Base-by-base conservation (phyloP, 1,139 yeast species). In the Candida tropicalis region DNA sequence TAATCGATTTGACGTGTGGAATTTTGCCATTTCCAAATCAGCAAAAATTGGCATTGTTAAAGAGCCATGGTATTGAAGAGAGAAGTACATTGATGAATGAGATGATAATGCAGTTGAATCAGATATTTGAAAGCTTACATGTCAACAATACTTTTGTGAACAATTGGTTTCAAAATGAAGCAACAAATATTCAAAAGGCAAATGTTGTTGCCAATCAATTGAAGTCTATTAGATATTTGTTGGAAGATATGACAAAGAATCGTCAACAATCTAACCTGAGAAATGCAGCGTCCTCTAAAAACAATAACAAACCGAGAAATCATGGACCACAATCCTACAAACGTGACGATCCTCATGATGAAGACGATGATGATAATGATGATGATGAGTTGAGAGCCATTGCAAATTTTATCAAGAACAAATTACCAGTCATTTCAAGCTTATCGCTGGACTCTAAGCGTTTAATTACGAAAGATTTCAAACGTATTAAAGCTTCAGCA, bases 201-300 rank as follows among this genome's bases (percentile, higher is more conserved):
- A 69, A 71, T 55, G 76, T 84, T 33, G 80, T 83, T 24, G 80
- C 87, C 2, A 76, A 71, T 46, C 88, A 84, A 53, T 63, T 84
- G 50, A 78, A 78, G 49, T 73, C 82, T 3, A 73, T 84, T 41
- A 71, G 84, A 48, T 56, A 69, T 31, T 72, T 81, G 16, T 67
- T 84, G 42, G 86, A 81, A 47, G 75, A 77, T 11, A 67, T 81
- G 59, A 71, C 79, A 22, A 66, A 55, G 38, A 50, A 40, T 25
- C 48, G 31, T 39, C 47, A 22, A 24, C 43, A 4, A 17, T 38
- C 20, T 16, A 41, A 35, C 20, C 41, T n/a, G 23, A 38, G 38
- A 34, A 37, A 16, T 10, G 4, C 20, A 8, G 22, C 12, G 8
- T 8, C 34, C 34, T 2, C 8, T 4, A 9, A 9, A 5, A 25